These are phyloP conservation scores for Venturia effusa DNA, from an alignment of 2,329 filamentous ascomycete genomes.

Conservation along the genomic window DNA sequence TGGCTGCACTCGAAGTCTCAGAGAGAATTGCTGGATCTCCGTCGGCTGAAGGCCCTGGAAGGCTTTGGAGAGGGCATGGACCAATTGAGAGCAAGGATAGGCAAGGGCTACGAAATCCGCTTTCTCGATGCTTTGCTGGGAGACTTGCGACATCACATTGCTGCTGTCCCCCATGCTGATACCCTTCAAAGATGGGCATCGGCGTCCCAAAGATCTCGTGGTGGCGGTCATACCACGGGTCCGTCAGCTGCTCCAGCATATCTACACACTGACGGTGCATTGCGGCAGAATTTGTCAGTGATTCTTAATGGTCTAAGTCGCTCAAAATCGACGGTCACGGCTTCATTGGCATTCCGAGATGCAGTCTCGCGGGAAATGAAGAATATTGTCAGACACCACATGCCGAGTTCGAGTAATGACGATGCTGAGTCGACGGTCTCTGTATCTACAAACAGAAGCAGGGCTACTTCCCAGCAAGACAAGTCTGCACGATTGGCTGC, in stretches of 20 bases:
- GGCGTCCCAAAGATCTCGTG: constrained; percentile 61
- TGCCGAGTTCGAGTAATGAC: constrained; percentile 89
- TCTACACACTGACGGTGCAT: constrained; percentile 56
- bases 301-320: constrained; percentile 71
- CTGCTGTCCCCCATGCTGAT: constrained; percentile 56
- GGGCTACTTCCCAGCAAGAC: constrained; percentile 63
- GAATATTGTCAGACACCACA: constrained; percentile 66
- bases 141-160: constrained; percentile 72
- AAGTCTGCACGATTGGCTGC: constrained; percentile 81
- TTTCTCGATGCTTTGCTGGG: constrained; percentile 68
- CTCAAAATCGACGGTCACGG: constrained; percentile 67
- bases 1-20: constrained; percentile 26
- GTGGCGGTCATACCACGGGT: constrained; percentile 36
- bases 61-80: constrained; percentile 69
- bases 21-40: constrained; percentile 53
- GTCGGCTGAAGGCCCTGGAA: constrained; percentile 67
- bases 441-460: constrained; percentile 62
- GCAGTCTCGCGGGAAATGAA: constrained; percentile 78
- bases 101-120: constrained; percentile 72
- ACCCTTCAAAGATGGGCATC: constrained; percentile 79
- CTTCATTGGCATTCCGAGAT: constrained; percentile 76
- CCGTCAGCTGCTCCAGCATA: constrained; percentile 56
- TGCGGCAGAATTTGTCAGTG: constrained; percentile 59
- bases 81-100: constrained; percentile 67
- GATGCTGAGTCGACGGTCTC: constrained; percentile 87